Percentiles rank a stretch among this genome's conserved stretches.
These are phyloP conservation scores for Adenanthera pavonina DNA, from an alignment of 306 rosid genomes.

Conservation along the genomic window DNA sequence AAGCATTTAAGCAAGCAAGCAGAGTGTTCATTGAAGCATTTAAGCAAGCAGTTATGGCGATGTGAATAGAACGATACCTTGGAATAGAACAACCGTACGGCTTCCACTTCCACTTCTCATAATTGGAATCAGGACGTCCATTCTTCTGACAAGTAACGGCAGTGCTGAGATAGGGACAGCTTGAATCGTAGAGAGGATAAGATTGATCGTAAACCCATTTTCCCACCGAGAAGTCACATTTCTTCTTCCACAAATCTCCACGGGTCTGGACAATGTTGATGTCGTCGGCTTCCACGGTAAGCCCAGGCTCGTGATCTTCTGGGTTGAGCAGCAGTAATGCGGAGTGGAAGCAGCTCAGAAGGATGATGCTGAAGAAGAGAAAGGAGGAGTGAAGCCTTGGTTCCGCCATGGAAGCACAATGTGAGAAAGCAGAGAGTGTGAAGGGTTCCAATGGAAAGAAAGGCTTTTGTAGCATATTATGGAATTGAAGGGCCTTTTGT, in stretches of 20 bases:
- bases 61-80: slow-evolving; percentile 50
- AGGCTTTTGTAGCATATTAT: slow-evolving; percentile 43
- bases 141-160: slow-evolving; percentile 89
- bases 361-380: slow-evolving; percentile 43
- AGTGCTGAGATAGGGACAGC: slow-evolving; percentile 82
- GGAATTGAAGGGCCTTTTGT: slow-evolving; percentile 21
- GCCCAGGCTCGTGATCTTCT: slow-evolving; percentile 53
- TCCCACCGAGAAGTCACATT: slow-evolving; percentile 76
- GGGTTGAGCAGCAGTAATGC: slow-evolving; percentile 54
- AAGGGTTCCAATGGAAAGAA: slow-evolving; percentile 40
- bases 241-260: slow-evolving; percentile 44
- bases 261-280: slow-evolving; percentile 69
- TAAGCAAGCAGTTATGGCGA: slow-evolving; percentile 13
- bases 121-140: slow-evolving; percentile 95
- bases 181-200: slow-evolving; percentile 85
- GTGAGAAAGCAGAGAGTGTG: slow-evolving; percentile 36
- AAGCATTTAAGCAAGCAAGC: slow-evolving; percentile 27
- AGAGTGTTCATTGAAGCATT: slow-evolving; percentile 20
- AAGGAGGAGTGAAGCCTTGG: slow-evolving; percentile 41
- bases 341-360: slow-evolving; percentile 46
- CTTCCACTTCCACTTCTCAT: slow-evolving; percentile 97
- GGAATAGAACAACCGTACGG: slow-evolving; percentile 78
- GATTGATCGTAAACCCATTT: slow-evolving; percentile 89
- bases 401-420: slow-evolving; percentile 60
- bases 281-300: slow-evolving; percentile 57